A percentile compares a stretch with the other conserved stretches of the same genome.
These are phyloP conservation scores for Myxozyma neotropica DNA, from an alignment of 805 yeast genomes.

Conservation along the genomic window DNA sequence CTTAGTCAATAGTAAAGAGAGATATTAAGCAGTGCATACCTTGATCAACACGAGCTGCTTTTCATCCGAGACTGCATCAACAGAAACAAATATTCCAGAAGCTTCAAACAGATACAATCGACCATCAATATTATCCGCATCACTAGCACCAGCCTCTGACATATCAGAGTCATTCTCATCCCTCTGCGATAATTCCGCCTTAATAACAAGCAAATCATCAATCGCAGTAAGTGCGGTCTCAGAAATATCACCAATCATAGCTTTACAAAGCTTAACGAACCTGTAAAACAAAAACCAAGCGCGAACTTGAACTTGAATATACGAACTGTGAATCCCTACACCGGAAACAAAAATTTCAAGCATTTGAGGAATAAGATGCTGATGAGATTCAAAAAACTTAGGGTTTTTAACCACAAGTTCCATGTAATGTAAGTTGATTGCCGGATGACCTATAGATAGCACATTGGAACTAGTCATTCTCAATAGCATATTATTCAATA, in stretches of 20 bases:
- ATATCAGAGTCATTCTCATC: constrained; percentile 46
- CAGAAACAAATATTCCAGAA: constrained; percentile 70
- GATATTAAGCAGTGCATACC: constrained; percentile 34
- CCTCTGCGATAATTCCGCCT: constrained; percentile 52
- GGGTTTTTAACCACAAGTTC: constrained; percentile 84
- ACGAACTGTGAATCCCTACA: constrained; percentile 76
- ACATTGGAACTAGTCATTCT: constrained; percentile 54
- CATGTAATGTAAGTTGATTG: constrained; percentile 77
- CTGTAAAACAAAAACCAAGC: constrained; percentile 90
- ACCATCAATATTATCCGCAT: constrained; percentile 64
- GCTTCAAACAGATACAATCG: constrained; percentile 86
- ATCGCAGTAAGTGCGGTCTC: constrained; percentile 63
- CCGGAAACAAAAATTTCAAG: constrained; percentile 78
- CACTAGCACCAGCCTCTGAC: constrained; percentile 55
- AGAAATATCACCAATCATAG: constrained; percentile 56
- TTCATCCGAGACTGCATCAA: constrained; percentile 48
- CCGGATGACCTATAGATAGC: constrained; percentile 67
- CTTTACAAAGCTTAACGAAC: constrained; percentile 75
- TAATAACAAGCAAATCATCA: constrained; percentile 61
- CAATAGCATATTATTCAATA: constrained; percentile 62
- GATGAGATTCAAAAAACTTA: constrained; percentile 54
- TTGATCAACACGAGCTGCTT: constrained; percentile 42
- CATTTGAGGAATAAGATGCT: constrained; percentile 57
- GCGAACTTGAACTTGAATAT: constrained; percentile 74
- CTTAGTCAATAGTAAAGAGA: constrained; percentile 5